These are phyloP conservation scores for Clonostachys sp. DNA, from an alignment of 2,329 filamentous ascomycete genomes.

Conservation along the genomic window DNA sequence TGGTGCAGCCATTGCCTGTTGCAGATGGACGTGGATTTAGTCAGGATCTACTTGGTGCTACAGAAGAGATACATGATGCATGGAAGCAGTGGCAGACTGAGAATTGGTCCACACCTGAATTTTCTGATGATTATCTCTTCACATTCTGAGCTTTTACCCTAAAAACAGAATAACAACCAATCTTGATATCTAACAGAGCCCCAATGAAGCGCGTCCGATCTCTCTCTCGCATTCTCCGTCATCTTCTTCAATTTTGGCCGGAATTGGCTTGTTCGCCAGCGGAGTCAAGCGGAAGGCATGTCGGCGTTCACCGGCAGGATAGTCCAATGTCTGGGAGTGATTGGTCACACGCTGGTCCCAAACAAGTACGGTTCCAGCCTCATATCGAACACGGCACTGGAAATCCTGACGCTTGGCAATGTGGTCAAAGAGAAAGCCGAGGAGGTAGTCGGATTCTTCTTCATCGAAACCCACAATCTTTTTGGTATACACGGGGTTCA, in stretches of 20 bases:
- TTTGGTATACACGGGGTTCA: constrained; percentile 40
- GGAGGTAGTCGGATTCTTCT: constrained; percentile 68
- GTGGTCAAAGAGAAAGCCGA: constrained; percentile 59
- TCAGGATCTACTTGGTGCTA: background rate
- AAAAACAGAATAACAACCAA: no score
- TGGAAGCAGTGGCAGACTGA: background rate
- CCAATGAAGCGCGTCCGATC: background rate
- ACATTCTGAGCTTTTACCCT: background rate
- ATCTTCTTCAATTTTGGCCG: background rate
- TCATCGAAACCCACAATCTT: constrained; percentile 75
- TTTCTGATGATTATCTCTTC: background rate
- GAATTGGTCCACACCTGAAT: background rate
- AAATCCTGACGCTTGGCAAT: constrained; percentile 48
- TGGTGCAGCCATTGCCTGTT: no score
- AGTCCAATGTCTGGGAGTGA: constrained; percentile 69
- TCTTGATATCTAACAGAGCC: background rate
- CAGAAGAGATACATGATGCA: background rate
- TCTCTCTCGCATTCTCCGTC: background rate
- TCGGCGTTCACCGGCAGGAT: constrained; percentile 17
- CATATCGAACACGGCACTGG: constrained; percentile 68
- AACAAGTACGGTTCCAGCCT: constrained; percentile 67
- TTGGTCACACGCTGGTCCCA: constrained; percentile 77
- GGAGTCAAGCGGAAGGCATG: constrained; percentile 74
- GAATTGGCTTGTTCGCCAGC: constrained; percentile 55
- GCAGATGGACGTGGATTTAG: no score